Percentiles rank a stretch among this genome's conserved stretches.
Evolutionary conservation across 768 basidiomycete species (phyloP).

Genomic region (Pisolithus tinctorius): DNA sequence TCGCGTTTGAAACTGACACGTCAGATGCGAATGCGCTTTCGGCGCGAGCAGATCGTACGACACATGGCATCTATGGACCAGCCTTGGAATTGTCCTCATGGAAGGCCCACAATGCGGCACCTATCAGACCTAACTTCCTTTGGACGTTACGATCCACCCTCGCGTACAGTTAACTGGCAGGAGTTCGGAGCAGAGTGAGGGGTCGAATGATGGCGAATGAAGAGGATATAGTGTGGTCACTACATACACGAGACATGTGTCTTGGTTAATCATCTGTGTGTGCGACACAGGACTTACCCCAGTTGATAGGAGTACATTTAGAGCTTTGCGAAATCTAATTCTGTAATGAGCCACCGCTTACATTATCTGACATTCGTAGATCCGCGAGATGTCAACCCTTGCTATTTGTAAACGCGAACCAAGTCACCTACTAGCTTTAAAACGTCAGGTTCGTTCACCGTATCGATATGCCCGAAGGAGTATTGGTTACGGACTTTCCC

Average conservation of each 20-base stretch:
- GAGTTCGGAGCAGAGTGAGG: constrained; percentile 10
- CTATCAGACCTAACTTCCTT: constrained; percentile 45
- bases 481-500: too few species aligned
- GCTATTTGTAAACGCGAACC: too few species aligned
- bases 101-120: constrained; percentile 79
- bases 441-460: too few species aligned
- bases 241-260: too few species aligned
- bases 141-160: constrained; percentile 9
- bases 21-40: background rate
- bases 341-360: too few species aligned
- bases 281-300: background rate
- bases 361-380: too few species aligned
- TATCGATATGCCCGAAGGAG: too few species aligned
- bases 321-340: too few species aligned
- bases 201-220: background rate
- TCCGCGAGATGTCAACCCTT: too few species aligned
- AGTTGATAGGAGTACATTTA: too few species aligned
- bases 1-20: background rate
- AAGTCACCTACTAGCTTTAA: too few species aligned
- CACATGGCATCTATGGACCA: constrained; percentile 84
- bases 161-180: constrained; percentile 32
- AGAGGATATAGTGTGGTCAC: background rate
- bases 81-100: constrained; percentile 88
- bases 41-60: constrained; percentile 48
- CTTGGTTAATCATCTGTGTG: too few species aligned